Base-by-base conservation (phyloP, 2,329 filamentous ascomycete species). In the Talaromyces pinophilus region DNA sequence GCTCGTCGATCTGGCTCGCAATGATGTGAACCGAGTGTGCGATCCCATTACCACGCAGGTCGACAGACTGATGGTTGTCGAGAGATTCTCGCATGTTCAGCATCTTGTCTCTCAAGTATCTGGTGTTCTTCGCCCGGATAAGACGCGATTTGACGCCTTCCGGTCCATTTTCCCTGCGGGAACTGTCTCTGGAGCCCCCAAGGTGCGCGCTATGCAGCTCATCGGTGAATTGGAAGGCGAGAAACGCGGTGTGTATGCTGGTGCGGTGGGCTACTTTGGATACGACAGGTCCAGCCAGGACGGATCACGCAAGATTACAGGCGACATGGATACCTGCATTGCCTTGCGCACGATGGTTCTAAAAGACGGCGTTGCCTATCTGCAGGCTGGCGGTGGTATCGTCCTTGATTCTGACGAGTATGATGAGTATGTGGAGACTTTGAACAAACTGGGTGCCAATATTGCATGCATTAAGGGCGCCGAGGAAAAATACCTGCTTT, bases 71-170 rank as follows among this genome's bases (percentile, higher is more conserved):
- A 97, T 98, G 94, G 91, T 92, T 2, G 92, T 96, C 13, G 91
- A 96, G 80, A 90, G 91, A 75, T 99, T 99, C 83, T 95, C 91
- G 67, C 95, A 99, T 79, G 95, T 99, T 33, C 95, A 98, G 84
- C 95, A 99, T 79, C 86, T 99, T 22, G 93, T 97, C 6, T 97
- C 92, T 1, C 93, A 99, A 79, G 95, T 99, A 0, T 97, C 92
- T 1, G 94, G 95, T 57, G 86, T 95, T n/a, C 82, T 98, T 70
- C 87, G 95, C 54, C 84, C 87, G 5, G 93, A 85, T 48, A 93
- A 93, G 83, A 94, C 92, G 33, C 87, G 95, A 67, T 99, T 97
- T 80, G 94, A 98, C 76, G 95, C 95, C 8, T 96, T 99, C 82
- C 87, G 94, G 44, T 93, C 91, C 70, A 97, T 99, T 73, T 99